Conservation (phyloP, 2,329 filamentous ascomycete species). For the Colletotrichum sp. region DNA sequence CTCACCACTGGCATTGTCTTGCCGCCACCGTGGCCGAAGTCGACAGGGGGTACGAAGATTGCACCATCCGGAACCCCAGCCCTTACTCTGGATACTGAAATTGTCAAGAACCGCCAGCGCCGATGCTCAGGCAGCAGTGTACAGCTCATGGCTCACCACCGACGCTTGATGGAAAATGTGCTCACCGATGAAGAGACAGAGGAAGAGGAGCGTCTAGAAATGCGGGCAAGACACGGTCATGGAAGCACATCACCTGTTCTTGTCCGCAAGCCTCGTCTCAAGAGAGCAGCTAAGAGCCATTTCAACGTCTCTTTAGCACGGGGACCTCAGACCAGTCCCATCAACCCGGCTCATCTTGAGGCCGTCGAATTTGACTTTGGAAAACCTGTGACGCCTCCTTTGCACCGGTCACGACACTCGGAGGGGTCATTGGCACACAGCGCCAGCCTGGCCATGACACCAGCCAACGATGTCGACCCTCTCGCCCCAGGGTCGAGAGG, state of each 20-base stretch:
- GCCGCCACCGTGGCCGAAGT: slow-evolving; percentile 30
- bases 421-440: background rate
- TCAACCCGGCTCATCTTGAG: slow-evolving; percentile 25
- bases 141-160: slow-evolving; percentile 39
- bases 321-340: slow-evolving; percentile 30
- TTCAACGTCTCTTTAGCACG: slow-evolving; percentile 22
- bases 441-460: background rate
- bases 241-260: slow-evolving; percentile 25
- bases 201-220: slow-evolving; percentile 48
- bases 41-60: slow-evolving; percentile 19
- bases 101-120: slow-evolving; percentile 42
- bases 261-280: slow-evolving; percentile 44
- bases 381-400: slow-evolving; percentile 12
- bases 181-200: slow-evolving; percentile 49
- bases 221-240: slow-evolving; percentile 35
- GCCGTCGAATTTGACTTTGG: slow-evolving; percentile 25
- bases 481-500: background rate
- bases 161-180: slow-evolving; percentile 39
- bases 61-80: slow-evolving; percentile 22
- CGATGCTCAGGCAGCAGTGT: slow-evolving; percentile 57
- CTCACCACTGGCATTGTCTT: slow-evolving; percentile 36
- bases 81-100: slow-evolving; percentile 25
- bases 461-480: background rate
- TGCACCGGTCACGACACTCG: slow-evolving; percentile 8
- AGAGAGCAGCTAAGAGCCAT: slow-evolving; percentile 44